Percentiles rank a stretch among this genome's conserved stretches.
These are phyloP conservation scores for Daedaleopsis sinensis DNA, from an alignment of 768 basidiomycete genomes.

Conservation along the genomic window DNA sequence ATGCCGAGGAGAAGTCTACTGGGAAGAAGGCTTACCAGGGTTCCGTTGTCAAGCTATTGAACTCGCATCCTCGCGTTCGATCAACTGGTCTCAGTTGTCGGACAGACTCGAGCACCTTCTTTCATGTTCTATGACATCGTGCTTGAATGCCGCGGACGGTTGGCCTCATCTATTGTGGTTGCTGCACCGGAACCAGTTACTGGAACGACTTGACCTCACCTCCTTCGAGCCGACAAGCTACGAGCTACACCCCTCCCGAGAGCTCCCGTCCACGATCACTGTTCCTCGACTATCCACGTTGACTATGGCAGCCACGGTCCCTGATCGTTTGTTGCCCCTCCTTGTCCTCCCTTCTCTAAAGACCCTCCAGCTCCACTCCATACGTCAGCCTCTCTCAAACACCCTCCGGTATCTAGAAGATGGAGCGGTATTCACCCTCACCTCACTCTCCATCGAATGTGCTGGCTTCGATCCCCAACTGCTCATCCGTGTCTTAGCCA, in stretches of 20 bases:
- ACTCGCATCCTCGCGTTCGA: background rate
- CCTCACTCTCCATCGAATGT: constrained; percentile 41
- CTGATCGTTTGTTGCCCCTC: constrained; percentile 6
- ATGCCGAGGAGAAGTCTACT: background rate
- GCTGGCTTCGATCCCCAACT: constrained; percentile 36
- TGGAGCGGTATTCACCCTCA: constrained; percentile 30
- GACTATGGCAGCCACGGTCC: background rate
- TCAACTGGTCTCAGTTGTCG: background rate
- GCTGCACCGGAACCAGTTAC: constrained; percentile 24
- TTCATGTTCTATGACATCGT: constrained; percentile 8
- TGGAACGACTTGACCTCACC: constrained; percentile 23
- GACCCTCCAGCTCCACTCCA: constrained; percentile 12
- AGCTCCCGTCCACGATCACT: constrained; percentile 6
- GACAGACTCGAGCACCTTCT: constrained; percentile 5
- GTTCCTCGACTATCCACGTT: constrained; percentile 23
- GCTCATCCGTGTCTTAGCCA: constrained; percentile 36
- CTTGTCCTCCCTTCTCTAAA: constrained; percentile 18
- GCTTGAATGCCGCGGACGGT: background rate
- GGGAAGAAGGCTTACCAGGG: background rate
- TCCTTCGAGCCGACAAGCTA: background rate
- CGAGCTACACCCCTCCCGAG: background rate
- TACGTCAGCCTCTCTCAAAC: constrained; percentile 19
- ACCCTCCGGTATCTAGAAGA: constrained; percentile 27
- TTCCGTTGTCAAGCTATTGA: background rate
- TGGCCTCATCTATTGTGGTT: constrained; percentile 20